A percentile compares a stretch with the other conserved stretches of the same genome.
phyloP scores from a whole-genome alignment of 208 protist genomes.

The Vickermania spadyakhi region DNA sequence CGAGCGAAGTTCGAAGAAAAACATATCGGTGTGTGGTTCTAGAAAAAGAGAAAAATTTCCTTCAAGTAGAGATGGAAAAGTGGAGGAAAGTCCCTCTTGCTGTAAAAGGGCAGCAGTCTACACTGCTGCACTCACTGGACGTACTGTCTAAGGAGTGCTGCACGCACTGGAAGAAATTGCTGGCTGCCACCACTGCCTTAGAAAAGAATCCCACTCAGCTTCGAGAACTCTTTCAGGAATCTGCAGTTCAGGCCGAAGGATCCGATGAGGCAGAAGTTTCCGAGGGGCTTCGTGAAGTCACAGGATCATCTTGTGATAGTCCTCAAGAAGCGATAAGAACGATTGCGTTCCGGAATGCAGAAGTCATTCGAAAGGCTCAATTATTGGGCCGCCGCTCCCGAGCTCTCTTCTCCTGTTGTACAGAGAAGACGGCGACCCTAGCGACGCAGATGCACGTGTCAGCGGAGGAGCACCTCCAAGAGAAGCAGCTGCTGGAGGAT shows the following conservation, averaged over 20 bases:
- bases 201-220: too few species aligned
- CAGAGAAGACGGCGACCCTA: neutral
- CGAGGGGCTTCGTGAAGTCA: too few species aligned
- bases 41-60: constrained; percentile 27
- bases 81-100: constrained; percentile 6
- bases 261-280: too few species aligned
- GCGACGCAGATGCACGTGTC: neutral
- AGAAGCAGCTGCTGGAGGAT: constrained; percentile 16
- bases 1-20: constrained; percentile 40
- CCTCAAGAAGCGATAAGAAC: too few species aligned
- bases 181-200: too few species aligned
- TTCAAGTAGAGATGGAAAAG: constrained; percentile 6
- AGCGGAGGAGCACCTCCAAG: neutral
- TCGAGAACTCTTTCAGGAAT: too few species aligned
- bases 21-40: constrained; percentile 32
- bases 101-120: constrained; percentile 10
- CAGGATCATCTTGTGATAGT: too few species aligned
- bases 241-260: too few species aligned
- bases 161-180: too few species aligned
- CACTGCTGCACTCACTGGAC: constrained; percentile 1
- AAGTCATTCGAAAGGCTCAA: neutral
- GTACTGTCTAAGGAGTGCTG: neutral
- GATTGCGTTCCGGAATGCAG: neutral
- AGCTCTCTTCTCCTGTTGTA: neutral
- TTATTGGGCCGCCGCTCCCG: neutral